A percentile compares a stretch with the other conserved stretches of the same genome.
phyloP scores from a whole-genome alignment of 371 early-diverging fungal genomes.

The Actinomortierella ambigua region DNA sequence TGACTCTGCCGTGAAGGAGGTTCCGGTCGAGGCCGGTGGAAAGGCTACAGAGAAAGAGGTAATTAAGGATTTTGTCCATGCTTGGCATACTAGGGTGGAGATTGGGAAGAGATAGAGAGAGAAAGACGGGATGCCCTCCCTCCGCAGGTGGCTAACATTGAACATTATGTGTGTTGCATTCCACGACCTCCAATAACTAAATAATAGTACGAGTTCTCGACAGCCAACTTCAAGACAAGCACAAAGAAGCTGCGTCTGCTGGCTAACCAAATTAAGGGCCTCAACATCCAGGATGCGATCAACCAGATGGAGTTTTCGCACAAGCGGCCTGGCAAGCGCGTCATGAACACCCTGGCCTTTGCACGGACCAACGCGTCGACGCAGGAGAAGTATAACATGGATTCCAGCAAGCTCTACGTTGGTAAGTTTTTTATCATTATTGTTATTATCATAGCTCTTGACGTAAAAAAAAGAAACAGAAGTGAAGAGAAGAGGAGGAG shows the following conservation, averaged over 20 bases:
- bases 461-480: too few species aligned
- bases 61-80: too few species aligned
- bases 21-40: conserved; percentile 46
- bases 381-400: conserved; percentile 68
- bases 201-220: conserved; percentile 69
- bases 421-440: conserved; percentile 28
- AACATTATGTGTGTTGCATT: not conserved
- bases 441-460: not conserved
- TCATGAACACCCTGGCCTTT: conserved; percentile 74
- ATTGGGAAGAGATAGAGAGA: too few species aligned
- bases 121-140: too few species aligned
- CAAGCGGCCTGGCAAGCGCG: conserved; percentile 76
- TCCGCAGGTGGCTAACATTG: not conserved
- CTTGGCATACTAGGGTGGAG: too few species aligned
- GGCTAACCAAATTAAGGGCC: conserved; percentile 82
- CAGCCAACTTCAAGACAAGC: conserved; percentile 74
- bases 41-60: conserved; percentile 53
- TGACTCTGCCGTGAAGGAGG: conserved; percentile 49
- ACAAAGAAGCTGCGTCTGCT: conserved; percentile 86
- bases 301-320: conserved; percentile 86
- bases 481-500: too few species aligned
- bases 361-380: conserved; percentile 73
- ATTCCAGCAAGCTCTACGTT: conserved; percentile 59
- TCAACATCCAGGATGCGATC: conserved; percentile 82
- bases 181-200: too few species aligned